phyloP scores from a whole-genome alignment of 2,329 filamentous ascomycete species.

The Thielaviopsis populi region DNA sequence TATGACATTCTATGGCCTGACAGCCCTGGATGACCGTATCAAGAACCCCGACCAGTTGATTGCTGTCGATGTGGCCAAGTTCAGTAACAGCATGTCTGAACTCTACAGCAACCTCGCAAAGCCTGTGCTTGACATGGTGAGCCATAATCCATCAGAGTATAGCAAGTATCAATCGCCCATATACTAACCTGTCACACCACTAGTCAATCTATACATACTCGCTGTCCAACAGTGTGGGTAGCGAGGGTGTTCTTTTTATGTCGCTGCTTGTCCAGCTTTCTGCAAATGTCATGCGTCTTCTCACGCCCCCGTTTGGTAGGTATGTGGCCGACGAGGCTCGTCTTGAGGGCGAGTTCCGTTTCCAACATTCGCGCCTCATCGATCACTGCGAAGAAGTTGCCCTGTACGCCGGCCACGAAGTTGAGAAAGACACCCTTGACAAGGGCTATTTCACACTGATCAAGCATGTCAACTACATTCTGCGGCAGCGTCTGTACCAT shows the following conservation, averaged over 20 bases:
- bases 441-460: slow-evolving; percentile 98
- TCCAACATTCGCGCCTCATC: slow-evolving; percentile 85
- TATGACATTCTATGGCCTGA: slow-evolving; percentile 94
- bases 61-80: slow-evolving; percentile 89
- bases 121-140: slow-evolving; percentile 77
- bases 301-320: slow-evolving; percentile 93
- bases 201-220: slow-evolving; percentile 85
- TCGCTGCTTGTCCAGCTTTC: slow-evolving; percentile 84
- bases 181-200: neutral
- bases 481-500: slow-evolving; percentile 82
- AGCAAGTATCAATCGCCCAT: slow-evolving; percentile 19
- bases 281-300: slow-evolving; percentile 78
- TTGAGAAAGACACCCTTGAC: slow-evolving; percentile 89
- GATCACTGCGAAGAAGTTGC: slow-evolving; percentile 94
- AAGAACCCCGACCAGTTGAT: slow-evolving; percentile 98
- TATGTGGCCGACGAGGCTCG: slow-evolving; percentile 94
- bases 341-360: slow-evolving; percentile 89
- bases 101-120: slow-evolving; percentile 95
- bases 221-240: slow-evolving; percentile 84
- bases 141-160: slow-evolving; percentile 16
- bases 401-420: slow-evolving; percentile 78
- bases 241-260: slow-evolving; percentile 93
- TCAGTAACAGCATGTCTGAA: slow-evolving; percentile 87
- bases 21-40: slow-evolving; percentile 88
- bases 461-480: slow-evolving; percentile 94